Base-by-base conservation (phyloP, 768 basidiomycete genomes). In the Dioszegia hungarica region DNA sequence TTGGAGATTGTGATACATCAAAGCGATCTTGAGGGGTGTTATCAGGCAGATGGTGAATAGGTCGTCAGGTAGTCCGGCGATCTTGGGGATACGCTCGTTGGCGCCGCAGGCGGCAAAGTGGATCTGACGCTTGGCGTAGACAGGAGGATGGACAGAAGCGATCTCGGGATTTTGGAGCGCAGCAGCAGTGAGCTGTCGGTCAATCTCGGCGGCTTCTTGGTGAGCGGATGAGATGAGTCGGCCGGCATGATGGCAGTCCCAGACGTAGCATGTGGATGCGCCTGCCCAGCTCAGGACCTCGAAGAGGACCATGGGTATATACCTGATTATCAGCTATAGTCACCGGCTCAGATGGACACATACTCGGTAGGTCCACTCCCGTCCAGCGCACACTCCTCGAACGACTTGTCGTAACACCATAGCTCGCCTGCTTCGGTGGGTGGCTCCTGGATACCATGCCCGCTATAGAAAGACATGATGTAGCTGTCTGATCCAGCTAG, bases 221-320 rank as follows among this genome's bases (percentile, higher is more conserved):
- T 47, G 20, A 12, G 70, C 70, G 36, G 65, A 62, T 39, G 51
- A 48, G 48, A 72, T 63, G 60, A 72, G 63, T 20, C 70, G 65
- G 15, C 68, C 65, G 27, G 70, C 66, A 46, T 67, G 43, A 17
- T 62, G 59, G 36, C 68, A 69, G 44, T 72, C 70, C 70, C 70
- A 72, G 14, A 72, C 60, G 46, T 63, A 72, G 38, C 68, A 69
- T 1, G 66, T 62, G 1, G 68, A 61, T 0, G 68, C 59, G 14
- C 68, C 70, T 0, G 70, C 65, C 70, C 70, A 72, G 28, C 66
- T 67, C 28, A 72, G 34, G 14, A 69, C 47, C 40, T 72, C 70
- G 54, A 72, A 72, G 0, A 72, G 54, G 17, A 69, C 64, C 47
- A 72, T 64, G n/a, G 70, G 70, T 46, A 72, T 72, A 53, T 72